phyloP scores from a whole-genome alignment of 2,329 filamentous ascomycete genomes.

The Pestalotiopsis sp. region DNA sequence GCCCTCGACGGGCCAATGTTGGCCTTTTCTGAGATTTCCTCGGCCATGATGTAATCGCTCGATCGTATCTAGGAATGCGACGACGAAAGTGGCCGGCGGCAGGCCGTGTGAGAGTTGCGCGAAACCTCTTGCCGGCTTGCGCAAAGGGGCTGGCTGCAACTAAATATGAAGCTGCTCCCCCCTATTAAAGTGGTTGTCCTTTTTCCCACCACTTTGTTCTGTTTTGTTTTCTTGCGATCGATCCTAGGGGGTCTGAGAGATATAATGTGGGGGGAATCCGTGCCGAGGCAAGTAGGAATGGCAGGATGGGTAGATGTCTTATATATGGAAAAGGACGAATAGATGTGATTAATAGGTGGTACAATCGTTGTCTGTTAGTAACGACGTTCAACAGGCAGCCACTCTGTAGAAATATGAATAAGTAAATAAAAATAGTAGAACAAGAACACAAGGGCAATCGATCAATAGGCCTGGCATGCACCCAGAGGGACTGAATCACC shows the following conservation, averaged over 20 bases:
- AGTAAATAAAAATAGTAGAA: neutral
- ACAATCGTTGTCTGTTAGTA: too few species aligned
- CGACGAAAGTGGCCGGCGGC: neutral
- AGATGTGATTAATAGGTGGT: too few species aligned
- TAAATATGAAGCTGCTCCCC: neutral
- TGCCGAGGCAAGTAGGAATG: too few species aligned
- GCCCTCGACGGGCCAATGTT: conserved; percentile 27
- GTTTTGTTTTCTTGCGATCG: too few species aligned
- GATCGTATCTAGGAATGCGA: neutral
- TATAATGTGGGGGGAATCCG: too few species aligned
- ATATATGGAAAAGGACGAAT: too few species aligned
- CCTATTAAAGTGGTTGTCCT: neutral
- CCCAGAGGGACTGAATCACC: neutral
- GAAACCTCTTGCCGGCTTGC: neutral
- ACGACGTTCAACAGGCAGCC: too few species aligned
- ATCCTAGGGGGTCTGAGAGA: too few species aligned
- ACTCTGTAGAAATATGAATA: too few species aligned
- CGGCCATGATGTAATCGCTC: neutral
- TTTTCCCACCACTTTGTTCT: neutral
- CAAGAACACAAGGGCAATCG: neutral
- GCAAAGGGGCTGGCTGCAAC: neutral
- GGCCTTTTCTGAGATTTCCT: conserved; percentile 31
- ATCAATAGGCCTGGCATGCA: neutral
- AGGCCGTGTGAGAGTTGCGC: neutral
- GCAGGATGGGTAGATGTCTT: too few species aligned